Conservation (phyloP, 2,329 filamentous ascomycete species). For the Drechslerella dactyloides region DNA sequence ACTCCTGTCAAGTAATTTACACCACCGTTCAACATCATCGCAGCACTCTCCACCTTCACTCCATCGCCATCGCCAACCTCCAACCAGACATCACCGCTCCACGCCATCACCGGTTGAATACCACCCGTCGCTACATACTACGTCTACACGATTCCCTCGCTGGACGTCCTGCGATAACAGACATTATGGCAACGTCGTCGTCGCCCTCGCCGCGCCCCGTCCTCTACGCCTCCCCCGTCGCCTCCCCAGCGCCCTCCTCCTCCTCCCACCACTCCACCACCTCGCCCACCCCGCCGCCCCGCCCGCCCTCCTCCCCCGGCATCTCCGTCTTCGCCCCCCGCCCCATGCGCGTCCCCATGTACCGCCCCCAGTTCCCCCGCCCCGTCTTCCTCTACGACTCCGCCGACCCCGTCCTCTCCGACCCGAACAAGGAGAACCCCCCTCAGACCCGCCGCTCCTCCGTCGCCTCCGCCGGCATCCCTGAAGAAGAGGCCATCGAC, state of each 20-base stretch:
- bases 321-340: constrained; percentile 49
- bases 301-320: constrained; percentile 47
- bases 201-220: constrained; percentile 37
- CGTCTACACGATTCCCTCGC: too few species aligned
- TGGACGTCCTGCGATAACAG: too few species aligned
- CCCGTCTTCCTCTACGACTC: constrained; percentile 51
- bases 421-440: constrained; percentile 36
- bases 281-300: constrained; percentile 45
- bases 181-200: constrained; percentile 44
- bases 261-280: constrained; percentile 20
- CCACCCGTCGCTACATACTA: too few species aligned
- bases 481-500: constrained; percentile 31
- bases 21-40: neutral
- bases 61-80: constrained; percentile 7
- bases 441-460: constrained; percentile 43
- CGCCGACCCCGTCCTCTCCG: constrained; percentile 25
- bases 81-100: too few species aligned
- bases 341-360: constrained; percentile 47
- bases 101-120: too few species aligned
- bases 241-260: constrained; percentile 25
- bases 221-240: constrained; percentile 22
- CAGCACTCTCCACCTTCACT: neutral
- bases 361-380: constrained; percentile 48
- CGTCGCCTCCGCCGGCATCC: constrained; percentile 43
- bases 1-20: too few species aligned